Conservation (phyloP, 1,284 basidiomycete species). For the Ustilago hordei region DNA sequence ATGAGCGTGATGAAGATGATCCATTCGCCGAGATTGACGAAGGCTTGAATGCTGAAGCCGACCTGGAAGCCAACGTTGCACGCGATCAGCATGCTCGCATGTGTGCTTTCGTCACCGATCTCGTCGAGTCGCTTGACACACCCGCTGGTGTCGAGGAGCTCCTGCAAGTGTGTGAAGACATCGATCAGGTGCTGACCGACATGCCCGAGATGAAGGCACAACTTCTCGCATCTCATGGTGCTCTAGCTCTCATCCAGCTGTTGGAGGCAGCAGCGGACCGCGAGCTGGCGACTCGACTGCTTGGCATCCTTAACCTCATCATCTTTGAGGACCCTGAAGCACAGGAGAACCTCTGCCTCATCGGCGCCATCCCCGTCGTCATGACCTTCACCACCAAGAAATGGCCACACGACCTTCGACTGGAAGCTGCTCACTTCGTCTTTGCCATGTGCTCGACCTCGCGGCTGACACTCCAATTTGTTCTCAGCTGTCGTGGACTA, state of each 20-base stretch:
- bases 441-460: slow-evolving; percentile 91
- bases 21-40: slow-evolving; percentile 65
- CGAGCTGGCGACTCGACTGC: slow-evolving; percentile 83
- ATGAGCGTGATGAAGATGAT: slow-evolving; percentile 58
- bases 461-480: slow-evolving; percentile 77
- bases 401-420: slow-evolving; percentile 88
- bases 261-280: slow-evolving; percentile 83
- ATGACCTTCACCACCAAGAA: slow-evolving; percentile 90
- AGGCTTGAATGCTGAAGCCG: slow-evolving; percentile 56
- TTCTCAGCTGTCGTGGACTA: slow-evolving; percentile 84
- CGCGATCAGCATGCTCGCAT: slow-evolving; percentile 76
- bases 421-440: slow-evolving; percentile 96
- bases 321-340: slow-evolving; percentile 86
- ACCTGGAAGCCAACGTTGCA: slow-evolving; percentile 63
- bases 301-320: slow-evolving; percentile 90
- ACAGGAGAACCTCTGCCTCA: slow-evolving; percentile 93
- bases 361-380: slow-evolving; percentile 74
- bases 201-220: slow-evolving; percentile 89
- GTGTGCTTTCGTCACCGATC: slow-evolving; percentile 81
- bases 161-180: slow-evolving; percentile 84
- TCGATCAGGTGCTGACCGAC: slow-evolving; percentile 84
- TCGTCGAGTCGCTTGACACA: slow-evolving; percentile 87
- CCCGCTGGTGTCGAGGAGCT: slow-evolving; percentile 83
- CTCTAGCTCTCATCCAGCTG: slow-evolving; percentile 92
- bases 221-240: slow-evolving; percentile 89